Base-by-base conservation (phyloP, 2,329 filamentous ascomycete species). In the Beauveria rudraprayagi region DNA sequence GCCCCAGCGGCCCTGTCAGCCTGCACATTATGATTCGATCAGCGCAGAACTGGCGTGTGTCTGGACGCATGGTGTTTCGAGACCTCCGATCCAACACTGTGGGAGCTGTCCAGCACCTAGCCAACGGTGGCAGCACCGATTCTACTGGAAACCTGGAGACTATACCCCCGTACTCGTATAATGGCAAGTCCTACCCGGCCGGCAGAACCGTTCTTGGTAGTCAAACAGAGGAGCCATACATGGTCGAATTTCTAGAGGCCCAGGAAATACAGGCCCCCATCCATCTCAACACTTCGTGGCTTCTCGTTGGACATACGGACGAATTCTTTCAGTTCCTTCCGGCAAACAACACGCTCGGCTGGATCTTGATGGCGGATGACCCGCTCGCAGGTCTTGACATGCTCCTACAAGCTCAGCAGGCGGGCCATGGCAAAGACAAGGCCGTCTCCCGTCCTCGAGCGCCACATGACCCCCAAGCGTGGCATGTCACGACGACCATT, bases 281-380 rank as follows among this genome's bases (percentile, higher is more conserved):
- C 3, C 55, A 70, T 0, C 65, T 77, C 0, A 73, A 71, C 19
- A 69, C 67, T 2, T 60, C 40, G 0, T 71, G 68, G 68, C 37
- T 71, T 1, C 26, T 22, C 0, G 65, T 71, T 14, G 68, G 68
- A 4, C 69, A 71, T 22, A 68, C 70, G 0, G 69, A 70, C 41
- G 68, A 71, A 55, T 70, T 69, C 22, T 26, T 71, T 0, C 69
- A 71, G n/a, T 71, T 71, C 22, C 53, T 71, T 0, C 69, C 69
- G 1, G 62, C 62, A 1, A 43, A 67, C 8, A 69, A 65, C 16
- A 52, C 66, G 7, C 66, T 60, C 0, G 69, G 69, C 1, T 71
- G 67, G 66, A 30, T 66, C 2, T n/a, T 70, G 8, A 61, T 66
- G 44, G 64, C 62, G 2, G 67, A 65, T 9, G 67, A 70, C n/a